These are phyloP conservation scores for Pisolithus sp. DNA, from an alignment of 768 basidiomycete genomes.

Conservation along the genomic window DNA sequence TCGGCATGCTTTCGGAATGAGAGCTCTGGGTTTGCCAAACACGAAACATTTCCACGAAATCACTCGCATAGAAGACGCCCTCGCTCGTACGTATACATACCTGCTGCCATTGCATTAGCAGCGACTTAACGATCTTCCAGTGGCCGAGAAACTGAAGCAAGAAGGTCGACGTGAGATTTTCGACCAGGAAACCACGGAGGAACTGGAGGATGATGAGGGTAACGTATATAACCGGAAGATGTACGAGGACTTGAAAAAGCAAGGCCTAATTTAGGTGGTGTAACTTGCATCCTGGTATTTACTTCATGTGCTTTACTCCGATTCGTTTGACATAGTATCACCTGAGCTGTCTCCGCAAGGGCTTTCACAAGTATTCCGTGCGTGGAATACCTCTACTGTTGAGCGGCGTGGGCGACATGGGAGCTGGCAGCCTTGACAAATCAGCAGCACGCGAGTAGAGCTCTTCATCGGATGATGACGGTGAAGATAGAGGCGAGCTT, in stretches of 20 bases:
- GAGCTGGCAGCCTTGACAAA: constrained; percentile 44
- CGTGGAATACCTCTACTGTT: constrained; percentile 2
- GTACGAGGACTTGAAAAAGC: constrained; percentile 95
- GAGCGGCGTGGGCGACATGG: constrained; percentile 42
- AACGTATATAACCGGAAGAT: constrained; percentile 98
- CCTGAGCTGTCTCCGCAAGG: neutral
- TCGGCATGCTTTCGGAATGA: constrained; percentile 96
- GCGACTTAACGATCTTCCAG: constrained; percentile 33
- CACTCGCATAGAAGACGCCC: constrained; percentile 92
- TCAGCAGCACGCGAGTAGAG: constrained; percentile 68
- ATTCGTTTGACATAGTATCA: constrained; percentile 1
- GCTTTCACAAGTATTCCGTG: constrained; percentile 9
- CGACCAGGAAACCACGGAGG: constrained; percentile 93
- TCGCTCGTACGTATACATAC: constrained; percentile 62
- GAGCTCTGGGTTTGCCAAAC: constrained; percentile 92
- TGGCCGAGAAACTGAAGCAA: constrained; percentile 95
- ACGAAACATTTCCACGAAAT: constrained; percentile 99
- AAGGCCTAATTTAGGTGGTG: constrained; percentile 66
- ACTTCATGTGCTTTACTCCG: constrained; percentile 3
- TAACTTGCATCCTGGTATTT: neutral
- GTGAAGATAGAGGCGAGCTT: constrained; percentile 63
- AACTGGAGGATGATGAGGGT: constrained; percentile 96
- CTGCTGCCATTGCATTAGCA: neutral
- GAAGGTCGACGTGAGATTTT: constrained; percentile 95
- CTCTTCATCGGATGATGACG: constrained; percentile 81